Base-by-base conservation (phyloP, 2,329 filamentous ascomycete genomes). In the Nemania sp. region DNA sequence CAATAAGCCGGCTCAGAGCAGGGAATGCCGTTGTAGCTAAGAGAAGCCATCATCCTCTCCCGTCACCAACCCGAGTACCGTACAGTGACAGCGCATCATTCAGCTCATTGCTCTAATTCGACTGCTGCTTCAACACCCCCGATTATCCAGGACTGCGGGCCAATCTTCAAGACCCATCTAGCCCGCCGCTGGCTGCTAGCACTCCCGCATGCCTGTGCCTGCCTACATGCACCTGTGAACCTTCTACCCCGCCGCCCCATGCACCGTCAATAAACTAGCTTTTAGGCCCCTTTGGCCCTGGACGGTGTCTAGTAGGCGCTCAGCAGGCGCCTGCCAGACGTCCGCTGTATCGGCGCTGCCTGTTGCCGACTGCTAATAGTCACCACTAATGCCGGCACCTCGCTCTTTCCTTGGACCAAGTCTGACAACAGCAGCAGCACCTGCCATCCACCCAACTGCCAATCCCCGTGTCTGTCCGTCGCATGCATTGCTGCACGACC, bases 11-110 rank as follows among this genome's bases (percentile, higher is more conserved):
- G 23, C 5, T 22, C 22, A 28, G 14, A 34, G 40, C 57, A 54
- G 46, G 53, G 53, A 57, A 56, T 19, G 44, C 22, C 28, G 39
- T 47, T 31, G 40, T 41, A 52, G 39, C 45, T 53, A 17, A 39
- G 7, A 47, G 43, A 52, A 46, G 15, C 23, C n/a, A 11, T 19
- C 28, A 14, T 40, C 17, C 7, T 45, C 56, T 48, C 56, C 41
- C 56, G 15, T 59, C 59, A 59, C 59, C 61, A 57, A 63, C 57
- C 53, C 56, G 62, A 60, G 48, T 52, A 43, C 45, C 52, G 53
- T 61, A 59, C 61, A 65, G 61, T 62, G 62, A 64, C 65, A 67
- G 63, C 64, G 49, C 65, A 67, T 66, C 62, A 55, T 61, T 56
- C 42, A 49, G 26, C 30, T n/a, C 50, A 17, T 44, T 26, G 46